These are phyloP conservation scores for Dendryphion nanum DNA, from an alignment of 2,329 filamentous ascomycete genomes.

Conservation along the genomic window DNA sequence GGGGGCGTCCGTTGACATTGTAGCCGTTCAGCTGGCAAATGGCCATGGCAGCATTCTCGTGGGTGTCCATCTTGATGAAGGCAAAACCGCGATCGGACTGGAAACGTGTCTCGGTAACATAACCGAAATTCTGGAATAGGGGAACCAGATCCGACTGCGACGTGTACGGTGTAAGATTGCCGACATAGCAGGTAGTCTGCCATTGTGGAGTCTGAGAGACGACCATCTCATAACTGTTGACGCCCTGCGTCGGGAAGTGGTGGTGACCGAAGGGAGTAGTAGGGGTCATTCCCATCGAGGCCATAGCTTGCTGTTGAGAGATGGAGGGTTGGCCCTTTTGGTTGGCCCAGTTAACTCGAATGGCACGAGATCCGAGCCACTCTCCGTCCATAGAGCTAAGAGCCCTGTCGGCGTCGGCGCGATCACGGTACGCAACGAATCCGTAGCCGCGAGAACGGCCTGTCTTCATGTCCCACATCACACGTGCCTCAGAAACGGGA, in stretches of 20 bases:
- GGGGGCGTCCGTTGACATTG: conserved; percentile 91
- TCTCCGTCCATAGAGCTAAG: conserved; percentile 98
- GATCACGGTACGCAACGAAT: conserved; percentile 95
- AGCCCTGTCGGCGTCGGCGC: conserved; percentile 90
- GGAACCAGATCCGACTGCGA: conserved; percentile 96
- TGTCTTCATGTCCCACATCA: conserved; percentile 99
- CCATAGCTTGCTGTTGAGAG: conserved; percentile 95
- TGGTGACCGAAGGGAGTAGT: conserved; percentile 96
- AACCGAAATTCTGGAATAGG: conserved; percentile 97
- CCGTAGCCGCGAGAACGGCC: conserved; percentile 95
- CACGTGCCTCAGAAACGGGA: conserved; percentile 91
- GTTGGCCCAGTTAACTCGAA: conserved; percentile 99
- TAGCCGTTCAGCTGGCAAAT: conserved; percentile 98
- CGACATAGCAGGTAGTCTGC: conserved; percentile 98
- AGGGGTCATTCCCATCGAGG: conserved; percentile 95
- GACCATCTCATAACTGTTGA: conserved; percentile 97
- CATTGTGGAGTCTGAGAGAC: conserved; percentile 91
- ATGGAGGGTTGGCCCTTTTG: conserved; percentile 99
- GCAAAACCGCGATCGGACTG: conserved; percentile 97
- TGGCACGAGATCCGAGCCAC: conserved; percentile 96
- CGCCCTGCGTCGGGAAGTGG: conserved; percentile 93
- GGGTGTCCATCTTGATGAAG: conserved; percentile 98
- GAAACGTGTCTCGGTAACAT: conserved; percentile 94
- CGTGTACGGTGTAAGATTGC: conserved; percentile 96
- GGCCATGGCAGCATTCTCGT: conserved; percentile 97